Percentiles rank a stretch among this genome's conserved stretches.
Conservation (phyloP, 2,329 filamentous ascomycete genomes). For the Colletotrichum abscissum region DNA sequence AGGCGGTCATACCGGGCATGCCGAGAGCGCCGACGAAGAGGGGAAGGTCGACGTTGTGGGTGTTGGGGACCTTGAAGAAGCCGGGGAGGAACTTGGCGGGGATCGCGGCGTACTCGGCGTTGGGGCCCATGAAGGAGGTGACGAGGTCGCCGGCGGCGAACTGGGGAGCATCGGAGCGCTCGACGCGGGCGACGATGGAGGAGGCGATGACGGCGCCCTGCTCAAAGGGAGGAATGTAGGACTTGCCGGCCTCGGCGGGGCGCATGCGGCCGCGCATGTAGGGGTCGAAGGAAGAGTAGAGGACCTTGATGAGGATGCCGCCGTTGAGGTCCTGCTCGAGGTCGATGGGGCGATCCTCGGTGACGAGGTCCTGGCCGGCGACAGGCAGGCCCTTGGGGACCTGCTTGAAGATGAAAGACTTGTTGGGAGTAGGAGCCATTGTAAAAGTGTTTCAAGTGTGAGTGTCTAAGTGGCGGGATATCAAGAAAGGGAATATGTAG, state of each 20-base stretch:
- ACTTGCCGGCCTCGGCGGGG: slow-evolving; percentile 65
- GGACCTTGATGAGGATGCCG: slow-evolving; percentile 76
- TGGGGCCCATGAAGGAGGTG: slow-evolving; percentile 57
- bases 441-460: not conserved
- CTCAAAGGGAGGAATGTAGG: slow-evolving; percentile 73
- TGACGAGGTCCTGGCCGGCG: slow-evolving; percentile 74
- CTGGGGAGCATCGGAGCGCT: slow-evolving; percentile 72
- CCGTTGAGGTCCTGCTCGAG: slow-evolving; percentile 69
- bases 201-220: slow-evolving; percentile 74
- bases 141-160: slow-evolving; percentile 63
- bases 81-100: slow-evolving; percentile 28
- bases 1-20: slow-evolving; percentile 74
- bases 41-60: slow-evolving; percentile 71
- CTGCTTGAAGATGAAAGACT: slow-evolving; percentile 79
- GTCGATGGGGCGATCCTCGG: slow-evolving; percentile 77
- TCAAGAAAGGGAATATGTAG: not conserved
- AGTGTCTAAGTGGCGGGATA: not conserved
- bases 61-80: slow-evolving; percentile 68
- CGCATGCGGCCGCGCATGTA: slow-evolving; percentile 88
- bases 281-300: slow-evolving; percentile 84
- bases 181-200: slow-evolving; percentile 72
- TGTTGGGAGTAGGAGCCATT: slow-evolving; percentile 70
- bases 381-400: slow-evolving; percentile 75
- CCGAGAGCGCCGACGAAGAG: slow-evolving; percentile 78
- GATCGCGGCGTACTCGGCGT: slow-evolving; percentile 72